These are phyloP conservation scores for Monilinia aucupariae DNA, from an alignment of 2,329 filamentous ascomycete genomes.

Conservation along the genomic window DNA sequence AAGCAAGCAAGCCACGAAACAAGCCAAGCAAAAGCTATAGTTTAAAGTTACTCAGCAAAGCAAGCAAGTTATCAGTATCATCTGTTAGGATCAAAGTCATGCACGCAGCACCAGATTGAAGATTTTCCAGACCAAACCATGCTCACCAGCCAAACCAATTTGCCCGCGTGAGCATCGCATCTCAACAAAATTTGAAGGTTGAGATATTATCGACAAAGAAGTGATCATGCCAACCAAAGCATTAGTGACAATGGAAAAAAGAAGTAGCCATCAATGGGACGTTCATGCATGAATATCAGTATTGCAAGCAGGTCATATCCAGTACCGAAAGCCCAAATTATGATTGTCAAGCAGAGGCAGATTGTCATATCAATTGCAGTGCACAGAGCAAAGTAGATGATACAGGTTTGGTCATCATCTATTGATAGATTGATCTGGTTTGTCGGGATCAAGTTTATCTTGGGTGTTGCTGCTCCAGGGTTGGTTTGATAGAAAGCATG, in stretches of 20 bases:
- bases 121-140: constrained; percentile 2
- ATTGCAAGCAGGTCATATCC: constrained; percentile 10
- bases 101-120: constrained; percentile 7
- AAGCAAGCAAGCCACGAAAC: background rate
- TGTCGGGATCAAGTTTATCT: background rate
- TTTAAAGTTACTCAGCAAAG: constrained; percentile 8
- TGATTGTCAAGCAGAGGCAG: constrained; percentile 8
- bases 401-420: constrained; percentile 9
- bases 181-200: background rate
- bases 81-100: constrained; percentile 8
- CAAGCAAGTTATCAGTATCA: constrained; percentile 9
- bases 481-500: constrained; percentile 2
- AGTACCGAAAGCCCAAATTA: constrained; percentile 7
- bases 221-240: background rate
- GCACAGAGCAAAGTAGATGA: constrained; percentile 11
- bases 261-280: background rate
- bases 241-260: constrained; percentile 1
- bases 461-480: constrained; percentile 6
- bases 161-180: constrained; percentile 1
- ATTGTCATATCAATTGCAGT: constrained; percentile 13
- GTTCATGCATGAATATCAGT: constrained; percentile 12
- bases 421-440: constrained; percentile 8
- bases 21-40: background rate
- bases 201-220: background rate
- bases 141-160: constrained; percentile 3